phyloP scores from a whole-genome alignment of 805 yeast genomes.

The Zygoascus flipseniorum region DNA sequence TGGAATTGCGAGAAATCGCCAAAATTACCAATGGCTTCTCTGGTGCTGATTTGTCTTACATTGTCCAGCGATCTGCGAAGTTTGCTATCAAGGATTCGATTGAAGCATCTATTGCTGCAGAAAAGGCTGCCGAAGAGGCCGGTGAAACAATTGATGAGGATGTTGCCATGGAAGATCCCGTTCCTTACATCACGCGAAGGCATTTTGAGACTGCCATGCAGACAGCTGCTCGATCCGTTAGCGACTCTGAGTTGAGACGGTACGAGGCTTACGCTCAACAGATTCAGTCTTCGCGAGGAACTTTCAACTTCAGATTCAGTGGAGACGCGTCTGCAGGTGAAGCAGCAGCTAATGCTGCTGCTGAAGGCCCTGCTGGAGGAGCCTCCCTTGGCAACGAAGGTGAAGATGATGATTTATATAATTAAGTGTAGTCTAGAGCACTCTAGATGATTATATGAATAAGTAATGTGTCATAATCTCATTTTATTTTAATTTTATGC shows the following conservation, averaged over 20 bases:
- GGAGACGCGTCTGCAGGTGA: constrained; percentile 34
- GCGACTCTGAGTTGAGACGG: constrained; percentile 95
- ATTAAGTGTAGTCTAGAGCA: not conserved
- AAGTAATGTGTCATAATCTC: not conserved
- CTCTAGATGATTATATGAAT: not conserved
- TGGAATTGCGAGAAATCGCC: constrained; percentile 81
- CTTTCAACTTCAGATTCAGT: constrained; percentile 79
- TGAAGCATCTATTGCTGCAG: constrained; percentile 56
- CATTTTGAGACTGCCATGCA: constrained; percentile 99
- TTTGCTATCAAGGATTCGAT: constrained; percentile 97
- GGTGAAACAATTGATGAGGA: constrained; percentile 33
- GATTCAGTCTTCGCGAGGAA: constrained; percentile 92
- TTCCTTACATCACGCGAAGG: constrained; percentile 85
- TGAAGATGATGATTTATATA: constrained; percentile 47
- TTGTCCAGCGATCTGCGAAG: constrained; percentile 97
- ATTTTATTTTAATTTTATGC: too few species aligned
- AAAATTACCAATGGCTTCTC: constrained; percentile 95
- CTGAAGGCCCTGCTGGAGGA: constrained; percentile 35
- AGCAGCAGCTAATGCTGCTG: constrained; percentile 33
- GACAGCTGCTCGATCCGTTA: constrained; percentile 95
- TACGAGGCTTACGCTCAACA: constrained; percentile 98
- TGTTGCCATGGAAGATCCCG: constrained; percentile 80
- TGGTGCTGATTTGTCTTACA: constrained; percentile 97
- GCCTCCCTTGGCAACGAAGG: constrained; percentile 43
- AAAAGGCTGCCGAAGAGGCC: constrained; percentile 36